Evolutionary conservation across 2,329 filamentous ascomycete genomes (phyloP), one percentile per base, ranked within the genome.

Genomic region (Pseudogymnoascus verrucosus): DNA sequence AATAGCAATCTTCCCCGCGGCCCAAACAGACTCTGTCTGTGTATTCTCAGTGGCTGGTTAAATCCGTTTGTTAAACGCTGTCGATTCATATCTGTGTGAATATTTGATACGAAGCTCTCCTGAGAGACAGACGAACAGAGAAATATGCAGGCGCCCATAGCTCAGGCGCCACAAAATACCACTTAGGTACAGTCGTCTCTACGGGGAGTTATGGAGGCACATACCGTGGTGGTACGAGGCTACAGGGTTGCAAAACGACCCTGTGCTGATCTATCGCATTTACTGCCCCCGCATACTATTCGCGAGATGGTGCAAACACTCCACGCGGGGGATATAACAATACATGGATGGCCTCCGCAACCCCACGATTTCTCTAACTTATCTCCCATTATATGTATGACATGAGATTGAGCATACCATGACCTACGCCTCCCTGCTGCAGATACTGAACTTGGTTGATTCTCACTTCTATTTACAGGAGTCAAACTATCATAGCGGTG

Each of bases 321-420:
- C n/a, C 12, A 47, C 39, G 26, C 34, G 36, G 28, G 28, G 21
- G 14, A 63, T 54, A 34, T 63, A 61, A 34, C 12, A 63, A 54
- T 54, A 47, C 61, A 51, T 60, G 34, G 39, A 60, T 63, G 62
- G 31, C 51, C 51, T 61, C 44, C 47, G 40, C 44, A 60, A 36
- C 62, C 47, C 62, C 44, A 63, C 51, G 51, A 37, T 63, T 60
- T 61, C 19, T 36, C 19, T 28, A 5, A 61, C 23, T 2, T n/a
- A 61, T 26, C 37, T n/a, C 12, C 10, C 51, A 37, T 54, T 47
- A 28, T 34, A 34, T 34, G 37, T 62, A 62, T 62, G 36, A 59
- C 61, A 57, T 51, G 26, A 51, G 16, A 34, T 28, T 59, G 23
- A 40, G 39, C 26, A 47, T 42, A 39, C 21, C 59, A 64, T 37